phyloP scores from a whole-genome alignment of 345 rosid genomes.

The thale cress (Arabidopsis thaliana) region DNA sequence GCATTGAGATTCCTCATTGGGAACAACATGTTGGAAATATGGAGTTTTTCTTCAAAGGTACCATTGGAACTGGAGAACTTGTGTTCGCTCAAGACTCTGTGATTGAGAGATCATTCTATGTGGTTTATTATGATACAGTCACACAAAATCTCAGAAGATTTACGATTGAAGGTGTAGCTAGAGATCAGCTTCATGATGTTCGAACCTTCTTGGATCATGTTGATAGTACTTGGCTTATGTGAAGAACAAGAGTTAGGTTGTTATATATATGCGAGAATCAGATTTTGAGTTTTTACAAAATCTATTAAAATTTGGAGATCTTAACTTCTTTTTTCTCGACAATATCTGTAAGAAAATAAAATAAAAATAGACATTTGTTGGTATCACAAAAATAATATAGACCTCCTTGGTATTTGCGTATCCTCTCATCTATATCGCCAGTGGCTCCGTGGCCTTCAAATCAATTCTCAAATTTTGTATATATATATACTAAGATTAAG shows the following conservation, averaged over 20 bases:
- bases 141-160: not conserved
- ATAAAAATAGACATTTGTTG: too few relatives aligned
- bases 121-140: not conserved
- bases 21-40: not conserved
- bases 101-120: not conserved
- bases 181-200: not conserved
- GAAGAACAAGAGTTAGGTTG: not conserved
- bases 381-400: too few relatives aligned
- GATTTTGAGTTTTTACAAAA: too few relatives aligned
- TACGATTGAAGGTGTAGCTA: not conserved
- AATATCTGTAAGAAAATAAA: too few relatives aligned
- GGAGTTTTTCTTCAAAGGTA: not conserved
- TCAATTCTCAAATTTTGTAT: too few relatives aligned
- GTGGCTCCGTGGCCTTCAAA: too few relatives aligned
- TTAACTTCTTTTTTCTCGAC: too few relatives aligned
- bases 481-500: too few relatives aligned
- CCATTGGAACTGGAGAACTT: conserved; percentile 3
- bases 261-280: too few relatives aligned
- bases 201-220: not conserved
- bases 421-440: too few relatives aligned
- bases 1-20: not conserved
- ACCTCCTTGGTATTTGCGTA: too few relatives aligned
- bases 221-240: conserved; percentile 9
- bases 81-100: not conserved
- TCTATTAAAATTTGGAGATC: too few relatives aligned